These are phyloP conservation scores for Colletotrichum spinosum DNA, from an alignment of 2,329 filamentous ascomycete genomes.

Conservation along the genomic window DNA sequence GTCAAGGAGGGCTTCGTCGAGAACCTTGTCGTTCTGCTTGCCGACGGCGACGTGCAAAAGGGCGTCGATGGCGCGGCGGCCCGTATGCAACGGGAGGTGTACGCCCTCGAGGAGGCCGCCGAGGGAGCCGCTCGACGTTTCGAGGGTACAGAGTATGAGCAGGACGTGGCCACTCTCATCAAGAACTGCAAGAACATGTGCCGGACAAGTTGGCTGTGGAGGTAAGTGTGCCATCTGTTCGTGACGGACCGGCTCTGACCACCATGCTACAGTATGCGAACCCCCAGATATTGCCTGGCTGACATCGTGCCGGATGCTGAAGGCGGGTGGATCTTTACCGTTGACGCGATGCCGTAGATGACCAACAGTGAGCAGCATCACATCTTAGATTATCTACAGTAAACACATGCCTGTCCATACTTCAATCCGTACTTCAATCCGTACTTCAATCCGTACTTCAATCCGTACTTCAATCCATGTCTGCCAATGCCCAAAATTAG, in stretches of 20 bases:
- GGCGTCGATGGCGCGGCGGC: slow-evolving; percentile 8
- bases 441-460: no score
- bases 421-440: no score
- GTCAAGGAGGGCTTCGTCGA: slow-evolving; percentile 27
- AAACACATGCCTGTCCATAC: no score
- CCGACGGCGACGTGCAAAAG: slow-evolving; percentile 6
- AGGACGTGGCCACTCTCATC: slow-evolving; percentile 2
- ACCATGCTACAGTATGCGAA: slow-evolving; percentile 4
- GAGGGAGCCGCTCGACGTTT: not conserved
- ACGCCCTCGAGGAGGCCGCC: slow-evolving; percentile 7
- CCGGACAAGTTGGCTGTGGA: slow-evolving; percentile 28
- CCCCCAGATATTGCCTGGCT: slow-evolving; percentile 21
- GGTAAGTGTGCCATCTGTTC: not conserved
- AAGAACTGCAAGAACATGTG: slow-evolving; percentile 35
- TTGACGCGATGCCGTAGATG: not conserved
- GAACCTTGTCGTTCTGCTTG: slow-evolving; percentile 25
- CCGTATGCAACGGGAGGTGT: slow-evolving; percentile 9
- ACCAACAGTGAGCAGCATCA: no score
- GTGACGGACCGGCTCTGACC: not conserved
- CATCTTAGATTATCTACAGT: no score
- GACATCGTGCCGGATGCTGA: slow-evolving; percentile 18
- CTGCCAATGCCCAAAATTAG: no score
- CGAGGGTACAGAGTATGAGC: not conserved
- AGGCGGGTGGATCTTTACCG: slow-evolving; percentile 3
- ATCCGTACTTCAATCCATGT: no score